Percentiles rank a stretch among this genome's conserved stretches.
phyloP scores from a whole-genome alignment of 2,329 filamentous ascomycete genomes.

The Talaromyces marneffei region DNA sequence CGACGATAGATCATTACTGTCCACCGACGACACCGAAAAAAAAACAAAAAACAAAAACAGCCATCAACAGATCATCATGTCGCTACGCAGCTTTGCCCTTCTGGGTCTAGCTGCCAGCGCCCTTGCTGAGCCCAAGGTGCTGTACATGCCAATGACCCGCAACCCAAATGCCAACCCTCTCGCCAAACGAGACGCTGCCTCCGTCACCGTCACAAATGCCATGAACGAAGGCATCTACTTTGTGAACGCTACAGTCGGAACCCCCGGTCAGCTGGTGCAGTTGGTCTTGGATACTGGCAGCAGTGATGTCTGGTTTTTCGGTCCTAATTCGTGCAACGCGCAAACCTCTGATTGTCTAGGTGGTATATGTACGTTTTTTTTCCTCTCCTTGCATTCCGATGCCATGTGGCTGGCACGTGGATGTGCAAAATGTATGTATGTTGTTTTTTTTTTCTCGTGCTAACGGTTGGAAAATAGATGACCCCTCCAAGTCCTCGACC shows the following conservation, averaged over 20 bases:
- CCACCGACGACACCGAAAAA: too few relatives aligned
- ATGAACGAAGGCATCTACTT: slow-evolving; percentile 48
- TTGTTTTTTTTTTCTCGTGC: not conserved
- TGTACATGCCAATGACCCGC: slow-evolving; percentile 11
- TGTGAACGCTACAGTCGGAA: slow-evolving; percentile 58
- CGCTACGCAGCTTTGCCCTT: slow-evolving; percentile 3
- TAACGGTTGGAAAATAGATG: slow-evolving; percentile 15
- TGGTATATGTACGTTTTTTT: slow-evolving; percentile 10
- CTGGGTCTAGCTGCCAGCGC: slow-evolving; percentile 10
- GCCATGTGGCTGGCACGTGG: slow-evolving; percentile 8
- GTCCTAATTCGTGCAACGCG: slow-evolving; percentile 6
- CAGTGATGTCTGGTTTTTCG: slow-evolving; percentile 57
- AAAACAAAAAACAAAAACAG: too few relatives aligned
- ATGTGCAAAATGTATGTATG: too few relatives aligned
- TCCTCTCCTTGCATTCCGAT: slow-evolving; percentile 2
- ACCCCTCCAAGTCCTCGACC: slow-evolving; percentile 21
- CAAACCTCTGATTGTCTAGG: slow-evolving; percentile 9
- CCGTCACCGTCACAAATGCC: slow-evolving; percentile 7
- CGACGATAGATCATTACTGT: too few relatives aligned
- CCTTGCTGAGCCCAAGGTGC: slow-evolving; percentile 12
- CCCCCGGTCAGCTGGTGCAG: slow-evolving; percentile 52
- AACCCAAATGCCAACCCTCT: not conserved
- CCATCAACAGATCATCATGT: not conserved
- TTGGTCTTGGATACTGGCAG: slow-evolving; percentile 64
- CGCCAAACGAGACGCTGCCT: slow-evolving; percentile 9